phyloP scores from a whole-genome alignment of 768 basidiomycete species.

The Roridomyces roridus region DNA sequence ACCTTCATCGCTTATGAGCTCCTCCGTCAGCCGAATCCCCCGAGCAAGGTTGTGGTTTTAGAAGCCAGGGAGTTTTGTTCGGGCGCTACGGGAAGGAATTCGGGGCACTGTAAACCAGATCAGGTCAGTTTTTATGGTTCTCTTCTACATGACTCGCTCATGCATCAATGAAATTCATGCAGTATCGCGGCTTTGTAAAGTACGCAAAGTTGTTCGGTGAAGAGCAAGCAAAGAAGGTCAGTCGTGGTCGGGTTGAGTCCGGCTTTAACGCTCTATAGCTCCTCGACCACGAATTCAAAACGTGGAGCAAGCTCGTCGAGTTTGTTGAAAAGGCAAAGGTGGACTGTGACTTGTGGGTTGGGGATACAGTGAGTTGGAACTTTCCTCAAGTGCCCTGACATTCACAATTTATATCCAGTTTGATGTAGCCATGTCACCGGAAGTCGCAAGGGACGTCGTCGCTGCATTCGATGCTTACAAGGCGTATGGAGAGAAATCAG shows the following conservation, averaged over 20 bases:
- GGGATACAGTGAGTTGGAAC: slow-evolving; percentile 19
- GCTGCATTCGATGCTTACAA: slow-evolving; percentile 19
- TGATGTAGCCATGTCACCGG: slow-evolving; percentile 24
- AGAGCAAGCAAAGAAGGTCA: slow-evolving; percentile 21
- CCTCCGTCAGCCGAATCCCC: slow-evolving; percentile 19
- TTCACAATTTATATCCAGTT: neutral
- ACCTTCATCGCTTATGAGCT: slow-evolving; percentile 27
- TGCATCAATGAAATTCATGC: neutral
- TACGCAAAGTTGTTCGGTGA: slow-evolving; percentile 45
- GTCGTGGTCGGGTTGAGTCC: neutral
- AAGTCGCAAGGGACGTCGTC: slow-evolving; percentile 6
- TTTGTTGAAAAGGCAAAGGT: slow-evolving; percentile 23
- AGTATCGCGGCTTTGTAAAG: slow-evolving; percentile 48
- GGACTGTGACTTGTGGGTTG: slow-evolving; percentile 32
- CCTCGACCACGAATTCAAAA: slow-evolving; percentile 25
- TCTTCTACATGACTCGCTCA: neutral
- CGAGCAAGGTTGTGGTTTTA: slow-evolving; percentile 54
- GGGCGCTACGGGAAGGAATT: slow-evolving; percentile 61
- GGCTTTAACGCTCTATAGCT: slow-evolving; percentile 6
- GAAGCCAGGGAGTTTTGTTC: slow-evolving; percentile 67
- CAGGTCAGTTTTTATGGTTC: slow-evolving; percentile 30
- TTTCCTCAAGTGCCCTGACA: neutral
- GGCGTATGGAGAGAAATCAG: too few relatives aligned
- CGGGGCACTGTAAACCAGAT: slow-evolving; percentile 57
- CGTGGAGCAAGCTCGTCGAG: slow-evolving; percentile 19